Evolutionary conservation across 202 grass and related monocot genomes (phyloP), one percentile per base, ranked within the genome.

Genomic region (Zoysia matrella): DNA sequence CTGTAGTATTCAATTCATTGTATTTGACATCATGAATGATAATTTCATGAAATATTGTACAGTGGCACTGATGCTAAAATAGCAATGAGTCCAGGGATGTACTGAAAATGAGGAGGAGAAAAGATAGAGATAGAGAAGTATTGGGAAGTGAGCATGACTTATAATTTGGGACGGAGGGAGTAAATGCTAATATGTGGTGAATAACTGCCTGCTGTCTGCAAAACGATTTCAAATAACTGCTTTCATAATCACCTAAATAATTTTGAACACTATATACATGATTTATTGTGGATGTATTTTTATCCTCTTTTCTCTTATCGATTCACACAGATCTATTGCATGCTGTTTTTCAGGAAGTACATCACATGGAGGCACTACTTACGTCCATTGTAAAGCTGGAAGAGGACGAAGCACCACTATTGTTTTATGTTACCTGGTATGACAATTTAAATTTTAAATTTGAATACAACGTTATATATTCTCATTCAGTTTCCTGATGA

Each of bases 381-480:
- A 30, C 22, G 22, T 30, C 22, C 22, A 30, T 30, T 30, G 22
- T 30, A 30, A 94, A 30, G 22, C 22, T 30, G 94, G 94, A 92
- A 90, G 94, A 73, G 94, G 94, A 40, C 87, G 91, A 55, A 97
- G 94, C 83, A 94, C 94, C 41, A 97, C 94, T 69, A 83, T 97
- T 90, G 94, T 94, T 73, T 84, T 97, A 63, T 97, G 94, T 78
- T 97, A 97, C 88, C 84, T 97, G 94, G 94, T 94, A 87, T 51
- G 63, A 76, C 78, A 57, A 52, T 56, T 69, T 75, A 65, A 50
- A 70, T 39, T 71, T 75, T 30, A 41, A 75, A 46, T 66, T 74
- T 22, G 47, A 67, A 12, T 8, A 65, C 8, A 53, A 6, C 11
- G 3, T 56, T 58, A 72, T 72, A 57, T 15, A 40, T 78, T 15